Base-by-base conservation (phyloP, 2,329 filamentous ascomycete genomes). In the Rugonectria rugulosa region DNA sequence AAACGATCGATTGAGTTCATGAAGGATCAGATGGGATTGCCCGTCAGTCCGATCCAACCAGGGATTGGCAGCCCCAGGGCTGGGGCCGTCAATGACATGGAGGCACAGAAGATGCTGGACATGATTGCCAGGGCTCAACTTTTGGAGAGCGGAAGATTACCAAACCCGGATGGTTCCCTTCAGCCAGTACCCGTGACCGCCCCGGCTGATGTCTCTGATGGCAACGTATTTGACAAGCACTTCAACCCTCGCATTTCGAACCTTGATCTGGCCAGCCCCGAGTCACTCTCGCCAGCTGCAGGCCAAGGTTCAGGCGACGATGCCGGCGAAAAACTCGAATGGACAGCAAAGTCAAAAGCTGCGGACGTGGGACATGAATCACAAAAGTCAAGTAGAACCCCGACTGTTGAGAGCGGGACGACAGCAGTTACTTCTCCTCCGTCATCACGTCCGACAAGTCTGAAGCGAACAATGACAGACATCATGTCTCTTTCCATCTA, bases 1-100 rank as follows among this genome's bases (percentile, higher is more conserved):
- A 97, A 96, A 76, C 85, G 94, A 56, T 96, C 93, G 8, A 88
- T 97, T 70, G 95, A 98, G 73, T 97, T 98, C 70, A 96, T 99
- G 90, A 90, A 91, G 69, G 92, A 97, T 71, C 90, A 91, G 61
- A 84, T 96, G 75, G 90, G 90, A 61, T 94, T 92, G 88, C 85
- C 89, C 26, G 75, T 76, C 58, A 75, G 70, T 46, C 83, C 88
- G 26, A 86, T 85, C 47, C 90, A 89, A 69, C 86, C 90, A 12
- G 91, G 86, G 10, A 86, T 97, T 63, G 88, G 88, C 38, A 92
- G 87, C 69, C 92, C 92, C 14, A 92, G 97, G 73, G 91, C 93
- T 48, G 88, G 90, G 68, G 81, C 90, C 47, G 87, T 84, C 59
- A 93, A 92, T 19, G 93, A 98, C 73, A 79, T 91, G 46, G 94